Percentiles rank a stretch among this genome's conserved stretches.
Conservation (phyloP, 495 filamentous ascomycete genomes). For the Neurospora sp. region DNA sequence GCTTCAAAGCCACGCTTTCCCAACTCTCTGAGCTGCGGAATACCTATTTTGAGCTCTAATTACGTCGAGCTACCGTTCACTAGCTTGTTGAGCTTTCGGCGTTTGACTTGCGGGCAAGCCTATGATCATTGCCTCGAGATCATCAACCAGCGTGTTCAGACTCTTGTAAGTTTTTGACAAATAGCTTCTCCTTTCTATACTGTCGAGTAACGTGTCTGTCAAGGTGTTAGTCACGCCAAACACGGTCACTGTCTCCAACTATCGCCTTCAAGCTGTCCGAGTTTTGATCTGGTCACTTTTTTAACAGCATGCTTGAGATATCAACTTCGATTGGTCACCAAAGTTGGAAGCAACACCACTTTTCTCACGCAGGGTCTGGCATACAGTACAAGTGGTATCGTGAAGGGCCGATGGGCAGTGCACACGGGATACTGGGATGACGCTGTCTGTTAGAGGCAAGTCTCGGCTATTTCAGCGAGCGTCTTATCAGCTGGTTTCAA, state of each 20-base stretch:
- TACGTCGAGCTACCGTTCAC: neutral
- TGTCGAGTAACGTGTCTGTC: neutral
- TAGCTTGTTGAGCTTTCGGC: neutral
- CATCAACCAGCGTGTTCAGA: neutral
- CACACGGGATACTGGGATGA: neutral
- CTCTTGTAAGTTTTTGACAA: neutral
- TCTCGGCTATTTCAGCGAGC: neutral
- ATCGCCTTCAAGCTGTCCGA: neutral
- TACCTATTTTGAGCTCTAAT: neutral
- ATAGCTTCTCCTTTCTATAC: neutral
- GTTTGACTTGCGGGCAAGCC: conserved; percentile 9
- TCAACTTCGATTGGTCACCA: neutral
- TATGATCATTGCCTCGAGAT: neutral
- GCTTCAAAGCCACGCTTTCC: neutral
- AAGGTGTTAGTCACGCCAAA: neutral
- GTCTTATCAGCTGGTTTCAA: neutral
- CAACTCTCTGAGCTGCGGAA: neutral
- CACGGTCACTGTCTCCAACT: neutral
- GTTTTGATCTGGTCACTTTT: neutral
- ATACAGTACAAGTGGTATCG: neutral
- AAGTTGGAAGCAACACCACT: neutral
- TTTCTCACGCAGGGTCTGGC: neutral
- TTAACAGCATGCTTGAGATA: neutral
- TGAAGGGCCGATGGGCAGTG: neutral
- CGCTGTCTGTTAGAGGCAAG: neutral